Evolutionary conservation across 192 early-diverging fungal species (phyloP), one percentile per base, ranked within the genome.

Genomic region (Thamnidium elegans): DNA sequence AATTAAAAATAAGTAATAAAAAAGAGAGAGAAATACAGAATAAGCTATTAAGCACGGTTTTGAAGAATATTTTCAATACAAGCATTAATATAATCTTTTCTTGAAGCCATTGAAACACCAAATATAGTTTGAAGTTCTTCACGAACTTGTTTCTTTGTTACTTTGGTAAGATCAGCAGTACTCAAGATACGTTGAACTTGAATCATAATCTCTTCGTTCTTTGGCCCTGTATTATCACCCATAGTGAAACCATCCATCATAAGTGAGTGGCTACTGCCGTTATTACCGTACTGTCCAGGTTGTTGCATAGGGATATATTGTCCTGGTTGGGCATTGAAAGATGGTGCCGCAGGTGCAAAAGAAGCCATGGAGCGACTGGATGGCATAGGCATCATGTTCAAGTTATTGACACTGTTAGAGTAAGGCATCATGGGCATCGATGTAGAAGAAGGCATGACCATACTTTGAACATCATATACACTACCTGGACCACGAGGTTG

Each of bases 121-220:
- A 97, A 95, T 50, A 78, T 58, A 7, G 66, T 67, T 54, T 84
- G 60, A 44, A 93, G 70, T 62, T 89, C 81, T 54, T 89, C 86
- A 13, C 93, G 76, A 61, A 96, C 89, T 69, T 90, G 88, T 73
- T 91, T 92, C 82, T 96, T 96, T 44, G 94, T 95, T 45, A 94
- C 79, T 6, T 81, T 76, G 65, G 84, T 87, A 58, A 94, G 72
- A 67, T 94, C 89, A 14, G 87, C 75, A 2, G 79, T 84, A 32
- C 74, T 67, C 21, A 96, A 72, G 20, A 96, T 85, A 43, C 82
- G 79, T 36, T 85, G 82, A 53, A 97, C 88, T 61, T 89, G 83
- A 55, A 75, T 67, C 50, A 87, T 67, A 23, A 97, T 77, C 34
- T 92, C 91, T 23, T 89, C 86, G 69, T 95, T 90, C 15, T 31